Evolutionary conservation across 1,284 basidiomycete genomes (phyloP).

Genomic region (Kwoniella shivajii): DNA sequence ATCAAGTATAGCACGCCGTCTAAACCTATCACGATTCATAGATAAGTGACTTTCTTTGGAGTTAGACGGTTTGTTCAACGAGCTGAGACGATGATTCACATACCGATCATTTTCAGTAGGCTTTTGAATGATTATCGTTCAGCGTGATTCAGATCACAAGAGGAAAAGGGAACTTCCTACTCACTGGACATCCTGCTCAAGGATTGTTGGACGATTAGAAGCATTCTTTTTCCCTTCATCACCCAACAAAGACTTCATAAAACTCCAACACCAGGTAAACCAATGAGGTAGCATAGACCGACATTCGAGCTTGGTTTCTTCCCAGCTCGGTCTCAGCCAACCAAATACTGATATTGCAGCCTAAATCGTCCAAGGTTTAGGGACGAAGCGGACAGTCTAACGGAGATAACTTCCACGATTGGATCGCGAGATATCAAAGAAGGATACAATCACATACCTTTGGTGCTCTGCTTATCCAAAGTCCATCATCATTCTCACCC

Average conservation of each 20-base stretch:
- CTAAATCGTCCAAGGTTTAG: too few relatives aligned
- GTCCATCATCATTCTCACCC: slow-evolving; percentile 11
- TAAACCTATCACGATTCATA: slow-evolving; percentile 56
- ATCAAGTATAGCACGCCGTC: slow-evolving; percentile 91
- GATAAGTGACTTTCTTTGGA: background rate
- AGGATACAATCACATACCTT: slow-evolving; percentile 6
- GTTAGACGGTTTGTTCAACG: background rate
- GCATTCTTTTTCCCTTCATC: background rate
- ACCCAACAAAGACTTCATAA: background rate
- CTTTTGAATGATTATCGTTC: background rate
- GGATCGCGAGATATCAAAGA: background rate
- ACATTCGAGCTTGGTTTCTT: slow-evolving; percentile 19
- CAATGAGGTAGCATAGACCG: slow-evolving; percentile 5
- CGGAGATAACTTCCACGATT: background rate
- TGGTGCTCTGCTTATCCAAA: slow-evolving; percentile 19
- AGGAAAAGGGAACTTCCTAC: background rate
- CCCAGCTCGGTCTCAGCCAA: slow-evolving; percentile 20
- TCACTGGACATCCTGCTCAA: slow-evolving; percentile 20
- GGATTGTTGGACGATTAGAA: background rate
- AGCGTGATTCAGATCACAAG: background rate
- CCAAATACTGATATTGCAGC: slow-evolving; percentile 14
- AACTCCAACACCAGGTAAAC: background rate
- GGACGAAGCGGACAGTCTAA: too few relatives aligned
- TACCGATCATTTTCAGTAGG: background rate
- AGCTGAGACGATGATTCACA: background rate